Evolutionary conservation across 768 basidiomycete genomes (phyloP), one percentile per base, ranked within the genome.

Genomic region (Leccinum rimulosum): DNA sequence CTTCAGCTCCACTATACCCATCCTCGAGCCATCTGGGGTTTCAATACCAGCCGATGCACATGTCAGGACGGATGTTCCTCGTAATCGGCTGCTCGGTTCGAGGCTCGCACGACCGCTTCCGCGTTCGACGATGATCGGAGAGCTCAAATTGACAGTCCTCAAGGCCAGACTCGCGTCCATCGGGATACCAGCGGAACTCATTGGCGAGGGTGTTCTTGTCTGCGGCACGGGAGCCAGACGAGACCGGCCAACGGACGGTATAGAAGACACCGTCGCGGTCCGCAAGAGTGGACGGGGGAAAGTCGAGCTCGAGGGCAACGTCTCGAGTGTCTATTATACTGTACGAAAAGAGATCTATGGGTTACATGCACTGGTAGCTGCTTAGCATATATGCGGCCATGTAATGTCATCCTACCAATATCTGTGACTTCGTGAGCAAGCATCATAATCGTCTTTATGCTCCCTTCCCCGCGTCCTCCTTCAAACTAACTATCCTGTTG

Each of bases 121-220:
- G 1, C 84, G 87, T 59, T 95, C 96, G 0, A 91, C 95, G 7
- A 96, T 98, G 88, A 97, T 99, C 57, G 97, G 97, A 53, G 97
- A 98, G 68, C 83, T 99, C 45, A 95, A 97, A 70, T 79, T 99
- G 30, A 95, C 94, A 1, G 83, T 85, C 2, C 82, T 99, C 50
- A 97, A 98, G 73, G 72, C 86, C n/a, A 84, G 87, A 6, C 79
- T 99, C 22, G 80, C 85, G 5, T 73, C 84, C 2, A 76, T 93
- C 3, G 87, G 88, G 10, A 86, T 98, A 50, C 88, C 91, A 48
- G 93, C 95, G 0, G 95, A 98, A 72, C 87, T 98, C 57, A 88
- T 95, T n/a, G 96, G 96, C 25, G 96, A 98, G 75, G 97, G 97
- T 77, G 90, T 96, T 9, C 80, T 99, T 30, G 83, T 99, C 36